Evolutionary conservation across 2,329 filamentous ascomycete genomes (phyloP), one percentile per base, ranked within the genome.

Genomic region (Neopestalotiopsis sp.): DNA sequence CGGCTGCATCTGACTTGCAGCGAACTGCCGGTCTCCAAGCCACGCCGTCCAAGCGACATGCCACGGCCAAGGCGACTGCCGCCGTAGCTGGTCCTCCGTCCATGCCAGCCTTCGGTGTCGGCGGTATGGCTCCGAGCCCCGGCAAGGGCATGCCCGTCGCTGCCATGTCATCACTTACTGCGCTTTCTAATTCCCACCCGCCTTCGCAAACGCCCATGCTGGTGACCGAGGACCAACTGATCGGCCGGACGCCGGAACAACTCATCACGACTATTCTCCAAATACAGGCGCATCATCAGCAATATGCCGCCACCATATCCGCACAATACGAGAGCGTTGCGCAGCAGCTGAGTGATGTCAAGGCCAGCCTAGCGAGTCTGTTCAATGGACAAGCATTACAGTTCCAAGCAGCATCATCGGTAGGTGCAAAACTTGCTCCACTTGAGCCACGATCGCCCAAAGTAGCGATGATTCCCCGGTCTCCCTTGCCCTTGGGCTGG

Each of bases 221-320:
- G 68, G 61, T 79, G 62, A 78, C 76, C 70, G 77, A 78, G 61
- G 78, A 79, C 14, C 78, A 77, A 70, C 71, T 80, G 49, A 70
- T 74, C 38, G 77, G 75, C 67, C 77, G 75, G 66, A 76, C 75
- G 17, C 72, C 77, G 61, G 79, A 79, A 65, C 77, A 81, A 70
- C 76, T 81, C 68, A 75, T 81, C 66, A 72, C 74, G 61, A 77
- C 78, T 65, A 79, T 81, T 67, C 72, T 80, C 45, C 73, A 78
- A 70, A 74, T 80, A 61, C 79, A 80, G 64, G 73, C 72, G 67
- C 75, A 78, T 69, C 77, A 80, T 69, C 76, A 77, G 61, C 77
- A 80, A 67, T 76, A 79, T 67, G 71, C 79, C 64, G 75, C 74
- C 20, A 74, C 76, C 56, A 76, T 81, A 68, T 78, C 77, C 45